Conservation (phyloP, 1,139 yeast species). For the Suzukiozyma palmioleophila region DNA sequence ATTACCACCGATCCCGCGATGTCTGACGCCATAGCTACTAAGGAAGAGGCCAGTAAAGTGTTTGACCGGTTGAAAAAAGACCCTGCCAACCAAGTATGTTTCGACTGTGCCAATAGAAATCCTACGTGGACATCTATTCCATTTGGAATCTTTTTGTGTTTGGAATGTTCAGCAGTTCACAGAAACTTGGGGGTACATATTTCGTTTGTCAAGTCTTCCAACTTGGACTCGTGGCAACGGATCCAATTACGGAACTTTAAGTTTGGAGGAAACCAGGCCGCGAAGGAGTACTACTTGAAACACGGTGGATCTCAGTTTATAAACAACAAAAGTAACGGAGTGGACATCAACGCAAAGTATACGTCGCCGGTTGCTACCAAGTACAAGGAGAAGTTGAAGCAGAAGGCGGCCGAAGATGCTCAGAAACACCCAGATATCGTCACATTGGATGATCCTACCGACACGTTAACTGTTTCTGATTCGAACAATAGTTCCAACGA, state of each 20-base stretch:
- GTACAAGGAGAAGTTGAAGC: slow-evolving; percentile 75
- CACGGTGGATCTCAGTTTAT: slow-evolving; percentile 79
- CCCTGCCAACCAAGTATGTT: slow-evolving; percentile 79
- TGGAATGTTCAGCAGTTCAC: slow-evolving; percentile 48
- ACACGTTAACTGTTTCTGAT: slow-evolving; percentile 26
- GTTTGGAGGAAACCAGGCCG: slow-evolving; percentile 85
- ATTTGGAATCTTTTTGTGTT: slow-evolving; percentile 44
- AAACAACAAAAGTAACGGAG: slow-evolving; percentile 33
- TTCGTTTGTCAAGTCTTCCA: slow-evolving; percentile 76
- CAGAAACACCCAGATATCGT: slow-evolving; percentile 62
- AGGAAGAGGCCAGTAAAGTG: slow-evolving; percentile 58
- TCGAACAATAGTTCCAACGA: slow-evolving; percentile 50
- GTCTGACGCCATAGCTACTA: slow-evolving; percentile 55
- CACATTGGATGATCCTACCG: slow-evolving; percentile 55
- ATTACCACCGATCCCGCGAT: slow-evolving; percentile 14
- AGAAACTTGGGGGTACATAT: slow-evolving; percentile 49
- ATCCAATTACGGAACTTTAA: slow-evolving; percentile 86
- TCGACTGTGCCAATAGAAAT: slow-evolving; percentile 50
- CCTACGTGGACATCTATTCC: slow-evolving; percentile 53
- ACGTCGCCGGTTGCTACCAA: slow-evolving; percentile 72
- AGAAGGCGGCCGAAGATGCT: slow-evolving; percentile 64
- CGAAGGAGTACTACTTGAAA: slow-evolving; percentile 75
- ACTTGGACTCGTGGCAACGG: slow-evolving; percentile 86
- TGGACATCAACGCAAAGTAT: slow-evolving; percentile 74
- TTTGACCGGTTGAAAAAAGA: slow-evolving; percentile 57